Base-by-base conservation (phyloP, 495 filamentous ascomycete genomes). In the Haplographium delicatum region DNA sequence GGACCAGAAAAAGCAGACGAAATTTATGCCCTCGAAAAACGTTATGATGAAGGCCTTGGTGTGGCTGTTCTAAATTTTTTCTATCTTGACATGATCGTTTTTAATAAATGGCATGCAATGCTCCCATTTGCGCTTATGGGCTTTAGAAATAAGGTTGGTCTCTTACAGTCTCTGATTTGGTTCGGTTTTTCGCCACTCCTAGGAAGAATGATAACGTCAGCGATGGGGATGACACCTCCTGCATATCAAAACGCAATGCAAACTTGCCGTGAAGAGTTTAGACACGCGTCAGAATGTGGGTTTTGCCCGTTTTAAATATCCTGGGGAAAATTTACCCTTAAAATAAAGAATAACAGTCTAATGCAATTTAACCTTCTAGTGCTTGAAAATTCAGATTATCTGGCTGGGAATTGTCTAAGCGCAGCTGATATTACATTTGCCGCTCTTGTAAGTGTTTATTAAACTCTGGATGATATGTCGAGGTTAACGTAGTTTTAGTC, bases 361-460 rank as follows among this genome's bases (percentile, higher is more conserved):
- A 10, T 22, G 9, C 25, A 25, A 10, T 43, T 43, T 43, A 22
- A 8, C 40, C 15, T n/a, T 43, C 24, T 33, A 51, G 47, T 51
- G 11, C 47, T 51, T 41, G 38, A 43, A 33, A 51, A 30, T 1
- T 51, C 47, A 24, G 3, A 20, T 8, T 51, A 51, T 43, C 25
- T 51, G 2, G 47, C 47, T 27, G 47, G 47, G 9, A 20, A 43
- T 26, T 25, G 38, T 18, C 43, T 51, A 23, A 51, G 47, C 25
- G 47, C 47, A 28, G 47, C 47, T 31, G 47, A 51, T 33, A 43
- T 51, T n/a, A 51, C 47, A 9, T 51, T 51, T 42, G 35, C 47
- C 5, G 47, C 35, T 51, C 47, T 51, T 43, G 47, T 51, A 42
- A 42, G 47, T 42, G 6, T 19, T 43, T 26, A 16, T 18, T 5